Base-by-base conservation (phyloP, 2,329 filamentous ascomycete species). In the Teratosphaeria destructans region DNA sequence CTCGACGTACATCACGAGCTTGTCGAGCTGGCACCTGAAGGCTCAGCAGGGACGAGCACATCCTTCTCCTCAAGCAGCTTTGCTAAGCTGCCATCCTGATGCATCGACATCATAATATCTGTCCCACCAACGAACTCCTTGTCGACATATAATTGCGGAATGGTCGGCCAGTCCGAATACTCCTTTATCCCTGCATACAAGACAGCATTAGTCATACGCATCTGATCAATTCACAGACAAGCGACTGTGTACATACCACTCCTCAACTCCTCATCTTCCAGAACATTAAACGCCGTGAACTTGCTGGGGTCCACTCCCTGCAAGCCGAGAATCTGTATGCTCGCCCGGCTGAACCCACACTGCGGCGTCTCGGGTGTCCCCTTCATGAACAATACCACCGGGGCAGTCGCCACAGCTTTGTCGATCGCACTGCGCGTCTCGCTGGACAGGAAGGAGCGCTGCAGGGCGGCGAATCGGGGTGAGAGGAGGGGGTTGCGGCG, bases 321-420 rank as follows among this genome's bases (percentile, higher is more conserved):
- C 70, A 96, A 77, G 60, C 93, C 90, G 64, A 99, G 81, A 69
- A 99, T 92, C 80, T 97, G 92, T 73, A 99, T 95, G 73, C 84
- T 90, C 58, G 93, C 93, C 68, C 92, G 85, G 61, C 93, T 97
- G 81, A 96, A 99, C 54, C 94, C 94, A 77, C 94, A 99, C 76
- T 96, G 92, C 23, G 94, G 94, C 62, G 85, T 90, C 78, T 96
- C 92, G 60, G 94, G 94, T 1, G 94, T 97, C 61, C 94, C 94
- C 80, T 99, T 99, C 94, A 99, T 99, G 81, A 99, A 99, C 60
- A 99, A 82, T 0, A 99, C 94, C 0, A 99, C 93, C 2, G 93
- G 93, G 0, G 92, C 88, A 0, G 91, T 92, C 27, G 78, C 81
- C 16, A 99, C 87, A 35, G 93, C 93, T 74, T 91, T 90, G 75